Conservation (phyloP, 352 stramenopile species). For the Saprolegnia diclina region DNA sequence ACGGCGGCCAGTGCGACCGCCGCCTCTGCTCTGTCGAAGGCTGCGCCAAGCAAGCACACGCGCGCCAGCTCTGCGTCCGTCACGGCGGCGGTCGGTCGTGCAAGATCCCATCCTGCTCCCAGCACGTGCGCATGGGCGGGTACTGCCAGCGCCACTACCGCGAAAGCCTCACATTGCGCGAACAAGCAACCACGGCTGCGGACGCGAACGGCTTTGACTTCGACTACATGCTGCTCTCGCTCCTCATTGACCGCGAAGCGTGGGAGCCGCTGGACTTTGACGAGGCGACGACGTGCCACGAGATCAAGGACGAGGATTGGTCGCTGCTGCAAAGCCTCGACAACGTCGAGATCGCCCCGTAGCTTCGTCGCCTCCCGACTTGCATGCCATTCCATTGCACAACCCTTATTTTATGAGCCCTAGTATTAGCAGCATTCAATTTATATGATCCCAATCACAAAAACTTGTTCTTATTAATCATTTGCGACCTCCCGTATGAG, state of each 20-base stretch:
- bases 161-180: not conserved
- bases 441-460: not conserved
- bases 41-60: conserved; percentile 19
- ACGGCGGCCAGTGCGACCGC: not conserved
- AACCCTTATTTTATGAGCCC: conserved; percentile 1
- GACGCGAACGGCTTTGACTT: conserved; percentile 6
- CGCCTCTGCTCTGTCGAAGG: conserved; percentile 11
- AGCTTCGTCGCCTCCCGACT: not conserved
- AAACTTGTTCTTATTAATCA: not conserved
- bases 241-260: conserved; percentile 11
- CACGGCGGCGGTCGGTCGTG: conserved; percentile 21
- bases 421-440: not conserved
- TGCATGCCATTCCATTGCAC: not conserved
- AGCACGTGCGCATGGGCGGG: conserved; percentile 15
- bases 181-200: not conserved
- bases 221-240: conserved; percentile 13
- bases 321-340: conserved; percentile 14
- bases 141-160: conserved; percentile 17
- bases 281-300: not conserved
- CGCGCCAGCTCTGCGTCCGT: conserved; percentile 5
- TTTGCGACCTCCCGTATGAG: no score
- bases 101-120: not conserved
- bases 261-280: conserved; percentile 11
- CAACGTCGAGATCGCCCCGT: conserved; percentile 6
- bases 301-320: conserved; percentile 11